Evolutionary conservation across 129 eudicot species (phyloP).

Genomic region (Tagetes erecta): DNA sequence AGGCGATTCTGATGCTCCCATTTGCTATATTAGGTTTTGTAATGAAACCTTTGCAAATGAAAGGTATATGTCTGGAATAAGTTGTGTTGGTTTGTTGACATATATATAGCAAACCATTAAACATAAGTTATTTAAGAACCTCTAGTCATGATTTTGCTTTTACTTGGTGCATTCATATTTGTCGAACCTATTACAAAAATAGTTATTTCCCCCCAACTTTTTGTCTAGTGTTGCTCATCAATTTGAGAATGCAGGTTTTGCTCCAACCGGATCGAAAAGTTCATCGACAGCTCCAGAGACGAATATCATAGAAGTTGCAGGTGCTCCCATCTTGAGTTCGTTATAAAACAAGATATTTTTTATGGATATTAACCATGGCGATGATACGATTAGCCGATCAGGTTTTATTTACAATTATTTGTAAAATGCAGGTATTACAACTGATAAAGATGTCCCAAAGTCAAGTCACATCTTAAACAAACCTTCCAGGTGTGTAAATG

Average conservation of each 20-base stretch:
- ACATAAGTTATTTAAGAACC: neutral
- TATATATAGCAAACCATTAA: constrained; percentile 2
- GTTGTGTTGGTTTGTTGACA: neutral
- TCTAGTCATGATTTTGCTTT: constrained; percentile 15
- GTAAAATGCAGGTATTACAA: constrained; percentile 30
- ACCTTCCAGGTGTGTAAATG: constrained; percentile 41
- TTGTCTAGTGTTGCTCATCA: constrained; percentile 20
- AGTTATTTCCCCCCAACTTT: neutral
- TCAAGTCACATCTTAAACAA: constrained; percentile 26
- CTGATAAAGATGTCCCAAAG: constrained; percentile 30
- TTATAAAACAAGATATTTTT: neutral
- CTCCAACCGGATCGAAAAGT: constrained; percentile 51
- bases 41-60: constrained; percentile 89
- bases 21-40: constrained; percentile 80
- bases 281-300: constrained; percentile 43
- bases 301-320: constrained; percentile 53
- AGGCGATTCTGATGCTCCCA: constrained; percentile 80
- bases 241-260: constrained; percentile 53
- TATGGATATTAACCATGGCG: neutral
- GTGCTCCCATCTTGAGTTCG: constrained; percentile 33
- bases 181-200: neutral
- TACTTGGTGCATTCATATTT: neutral
- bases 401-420: neutral
- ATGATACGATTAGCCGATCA: constrained; percentile 1
- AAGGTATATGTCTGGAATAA: constrained; percentile 48